phyloP scores from a whole-genome alignment of 139 green algal genomes.

The Chlamydomonas sp. region DNA sequence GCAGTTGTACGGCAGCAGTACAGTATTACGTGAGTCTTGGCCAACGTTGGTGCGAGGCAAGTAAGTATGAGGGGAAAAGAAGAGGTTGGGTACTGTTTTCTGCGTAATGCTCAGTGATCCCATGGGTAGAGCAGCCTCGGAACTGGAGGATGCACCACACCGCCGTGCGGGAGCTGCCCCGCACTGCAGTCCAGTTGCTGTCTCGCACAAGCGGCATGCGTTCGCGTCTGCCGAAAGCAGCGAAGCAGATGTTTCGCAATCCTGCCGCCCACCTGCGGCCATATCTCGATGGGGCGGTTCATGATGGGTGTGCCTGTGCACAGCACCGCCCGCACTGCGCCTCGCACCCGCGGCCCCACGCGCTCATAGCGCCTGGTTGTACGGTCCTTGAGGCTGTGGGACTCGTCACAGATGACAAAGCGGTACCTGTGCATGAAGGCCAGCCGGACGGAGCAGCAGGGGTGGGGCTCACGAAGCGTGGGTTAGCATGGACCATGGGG shows the following conservation, averaged over 20 bases:
- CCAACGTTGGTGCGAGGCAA: no score
- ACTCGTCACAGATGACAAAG: constrained; percentile 67
- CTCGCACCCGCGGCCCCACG: constrained; percentile 35
- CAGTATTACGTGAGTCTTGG: no score
- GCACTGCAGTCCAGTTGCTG: no score
- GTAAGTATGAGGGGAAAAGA: not conserved
- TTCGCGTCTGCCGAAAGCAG: no score
- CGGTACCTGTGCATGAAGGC: constrained; percentile 18
- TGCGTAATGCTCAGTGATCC: no score
- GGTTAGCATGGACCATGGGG: not conserved
- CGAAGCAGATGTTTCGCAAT: not conserved
- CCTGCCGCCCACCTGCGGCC: constrained; percentile 44
- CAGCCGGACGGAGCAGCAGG: not conserved
- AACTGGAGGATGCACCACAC: no score
- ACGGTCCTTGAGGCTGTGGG: constrained; percentile 61
- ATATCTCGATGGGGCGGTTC: constrained; percentile 62
- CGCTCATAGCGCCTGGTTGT: constrained; percentile 35
- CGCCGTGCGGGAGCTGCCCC: no score
- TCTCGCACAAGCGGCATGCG: no score
- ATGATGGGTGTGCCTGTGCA: constrained; percentile 61
- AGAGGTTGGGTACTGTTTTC: not conserved
- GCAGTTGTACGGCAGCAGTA: not conserved
- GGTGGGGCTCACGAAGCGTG: not conserved
- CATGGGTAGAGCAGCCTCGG: no score
- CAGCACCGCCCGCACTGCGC: constrained; percentile 43